Percentiles rank a stretch among this genome's conserved stretches.
Conservation (phyloP, 2,329 filamentous ascomycete genomes). For the Alternaria ventricosa region DNA sequence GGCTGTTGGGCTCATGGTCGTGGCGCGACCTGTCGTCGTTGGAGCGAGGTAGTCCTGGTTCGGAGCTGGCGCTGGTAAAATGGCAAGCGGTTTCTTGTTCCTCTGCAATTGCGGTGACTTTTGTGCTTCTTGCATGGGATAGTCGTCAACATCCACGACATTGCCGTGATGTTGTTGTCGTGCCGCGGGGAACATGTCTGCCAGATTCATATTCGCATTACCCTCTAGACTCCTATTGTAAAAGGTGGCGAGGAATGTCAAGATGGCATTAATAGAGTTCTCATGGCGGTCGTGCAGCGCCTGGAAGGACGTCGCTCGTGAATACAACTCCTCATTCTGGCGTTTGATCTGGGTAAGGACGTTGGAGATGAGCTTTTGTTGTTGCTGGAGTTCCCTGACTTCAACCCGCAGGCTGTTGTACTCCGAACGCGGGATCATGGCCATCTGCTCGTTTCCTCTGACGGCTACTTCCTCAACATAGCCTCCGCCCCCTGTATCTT, state of each 20-base stretch:
- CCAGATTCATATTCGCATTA: slow-evolving; percentile 77
- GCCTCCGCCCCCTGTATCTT: slow-evolving; percentile 49
- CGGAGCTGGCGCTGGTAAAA: slow-evolving; percentile 43
- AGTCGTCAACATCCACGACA: slow-evolving; percentile 68
- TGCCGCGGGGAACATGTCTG: slow-evolving; percentile 81
- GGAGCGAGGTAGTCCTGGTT: slow-evolving; percentile 32
- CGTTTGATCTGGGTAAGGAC: slow-evolving; percentile 81
- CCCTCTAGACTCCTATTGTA: slow-evolving; percentile 93
- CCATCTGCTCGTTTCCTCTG: slow-evolving; percentile 52
- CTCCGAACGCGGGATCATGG: slow-evolving; percentile 71
- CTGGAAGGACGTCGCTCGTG: slow-evolving; percentile 88
- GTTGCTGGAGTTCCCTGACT: slow-evolving; percentile 79
- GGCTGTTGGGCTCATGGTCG: slow-evolving; percentile 39
- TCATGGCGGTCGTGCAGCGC: slow-evolving; percentile 94
- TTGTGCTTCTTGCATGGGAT: slow-evolving; percentile 46
- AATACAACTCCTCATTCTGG: slow-evolving; percentile 87
- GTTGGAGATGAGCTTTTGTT: slow-evolving; percentile 83
- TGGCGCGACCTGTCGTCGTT: slow-evolving; percentile 31
- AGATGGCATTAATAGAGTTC: slow-evolving; percentile 97
- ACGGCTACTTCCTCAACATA: slow-evolving; percentile 52
- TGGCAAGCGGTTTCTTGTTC: slow-evolving; percentile 44
- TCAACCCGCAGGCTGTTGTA: slow-evolving; percentile 79
- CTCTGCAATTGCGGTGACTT: slow-evolving; percentile 47
- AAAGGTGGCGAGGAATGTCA: slow-evolving; percentile 95
- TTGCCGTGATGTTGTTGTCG: slow-evolving; percentile 62